phyloP scores from a whole-genome alignment of 2,329 filamentous ascomycete species.

The Trichoderma harzianum region DNA sequence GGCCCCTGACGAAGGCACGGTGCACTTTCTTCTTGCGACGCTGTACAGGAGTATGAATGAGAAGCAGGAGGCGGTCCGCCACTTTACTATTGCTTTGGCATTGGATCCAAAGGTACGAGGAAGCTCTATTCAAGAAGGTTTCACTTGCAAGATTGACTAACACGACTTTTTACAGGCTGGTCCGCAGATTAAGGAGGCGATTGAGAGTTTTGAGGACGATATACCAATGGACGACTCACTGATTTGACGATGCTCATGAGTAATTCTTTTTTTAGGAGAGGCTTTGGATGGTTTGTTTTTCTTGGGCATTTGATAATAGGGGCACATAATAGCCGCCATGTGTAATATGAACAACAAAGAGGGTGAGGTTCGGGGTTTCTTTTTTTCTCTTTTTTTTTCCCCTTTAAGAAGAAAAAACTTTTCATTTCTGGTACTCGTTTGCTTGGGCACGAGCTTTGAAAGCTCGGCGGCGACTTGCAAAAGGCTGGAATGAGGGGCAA shows the following conservation, averaged over 20 bases:
- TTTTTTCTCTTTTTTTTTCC: neutral
- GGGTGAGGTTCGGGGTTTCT: neutral
- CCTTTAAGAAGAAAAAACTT: neutral
- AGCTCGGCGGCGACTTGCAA: neutral
- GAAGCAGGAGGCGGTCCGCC: slow-evolving; percentile 77
- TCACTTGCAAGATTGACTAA: neutral
- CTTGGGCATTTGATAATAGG: slow-evolving; percentile 1
- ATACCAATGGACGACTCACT: slow-evolving; percentile 67
- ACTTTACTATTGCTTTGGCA: slow-evolving; percentile 93
- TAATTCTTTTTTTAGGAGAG: slow-evolving; percentile 20
- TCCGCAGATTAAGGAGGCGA: slow-evolving; percentile 92
- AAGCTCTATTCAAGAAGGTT: neutral
- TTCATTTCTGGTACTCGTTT: neutral
- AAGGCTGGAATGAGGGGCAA: neutral
- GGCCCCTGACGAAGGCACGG: slow-evolving; percentile 90
- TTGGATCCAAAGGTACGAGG: slow-evolving; percentile 85
- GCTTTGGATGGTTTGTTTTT: neutral
- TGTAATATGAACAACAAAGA: neutral
- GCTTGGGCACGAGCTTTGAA: slow-evolving; percentile 4
- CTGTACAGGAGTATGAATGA: slow-evolving; percentile 71
- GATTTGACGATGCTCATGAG: slow-evolving; percentile 48
- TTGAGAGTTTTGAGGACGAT: slow-evolving; percentile 84
- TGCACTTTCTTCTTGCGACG: slow-evolving; percentile 90
- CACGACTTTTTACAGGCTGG: slow-evolving; percentile 62
- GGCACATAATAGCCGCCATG: neutral